Conservation (phyloP, 495 filamentous ascomycete genomes). For the Delitschia confertaspora region DNA sequence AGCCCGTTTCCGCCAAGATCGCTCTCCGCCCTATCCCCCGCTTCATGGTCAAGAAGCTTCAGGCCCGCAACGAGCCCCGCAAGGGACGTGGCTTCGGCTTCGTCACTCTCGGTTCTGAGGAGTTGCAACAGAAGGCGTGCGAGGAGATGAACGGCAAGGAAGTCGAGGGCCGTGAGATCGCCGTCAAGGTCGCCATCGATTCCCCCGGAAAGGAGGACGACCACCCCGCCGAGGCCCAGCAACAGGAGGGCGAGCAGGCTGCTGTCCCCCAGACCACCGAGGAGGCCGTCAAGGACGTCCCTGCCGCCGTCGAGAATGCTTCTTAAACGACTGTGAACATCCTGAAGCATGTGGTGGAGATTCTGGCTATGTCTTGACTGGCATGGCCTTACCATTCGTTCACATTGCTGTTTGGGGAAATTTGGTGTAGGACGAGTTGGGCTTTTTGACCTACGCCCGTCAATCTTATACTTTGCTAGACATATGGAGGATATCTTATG, state of each 20-base stretch:
- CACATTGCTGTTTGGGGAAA: slow-evolving; percentile 12
- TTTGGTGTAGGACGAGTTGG: slow-evolving; percentile 8
- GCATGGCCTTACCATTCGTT: slow-evolving; percentile 4
- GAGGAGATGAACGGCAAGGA: slow-evolving; percentile 98
- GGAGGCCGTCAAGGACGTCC: slow-evolving; percentile 27
- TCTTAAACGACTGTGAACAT: slow-evolving; percentile 18
- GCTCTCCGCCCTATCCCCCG: slow-evolving; percentile 95
- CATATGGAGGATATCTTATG: slow-evolving; percentile 18
- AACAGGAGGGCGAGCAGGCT: slow-evolving; percentile 24
- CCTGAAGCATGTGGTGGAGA: slow-evolving; percentile 5
- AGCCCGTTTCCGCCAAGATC: slow-evolving; percentile 90
- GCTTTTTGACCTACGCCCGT: slow-evolving; percentile 14
- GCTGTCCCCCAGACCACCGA: slow-evolving; percentile 21
- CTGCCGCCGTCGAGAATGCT: slow-evolving; percentile 20
- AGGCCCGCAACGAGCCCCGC: slow-evolving; percentile 92
- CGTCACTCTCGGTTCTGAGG: slow-evolving; percentile 89
- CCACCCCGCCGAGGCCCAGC: slow-evolving; percentile 38
- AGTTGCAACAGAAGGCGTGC: slow-evolving; percentile 93
- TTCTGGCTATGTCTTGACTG: slow-evolving; percentile 6
- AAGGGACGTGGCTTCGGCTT: slow-evolving; percentile 99
- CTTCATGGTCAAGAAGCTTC: slow-evolving; percentile 99
- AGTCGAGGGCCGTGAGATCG: slow-evolving; percentile 96
- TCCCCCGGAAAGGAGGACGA: slow-evolving; percentile 98
- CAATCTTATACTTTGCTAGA: slow-evolving; percentile 25
- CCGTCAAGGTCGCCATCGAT: slow-evolving; percentile 99